These are phyloP conservation scores for Wickerhamomyces pijperi DNA, from an alignment of 805 yeast species.

Conservation along the genomic window DNA sequence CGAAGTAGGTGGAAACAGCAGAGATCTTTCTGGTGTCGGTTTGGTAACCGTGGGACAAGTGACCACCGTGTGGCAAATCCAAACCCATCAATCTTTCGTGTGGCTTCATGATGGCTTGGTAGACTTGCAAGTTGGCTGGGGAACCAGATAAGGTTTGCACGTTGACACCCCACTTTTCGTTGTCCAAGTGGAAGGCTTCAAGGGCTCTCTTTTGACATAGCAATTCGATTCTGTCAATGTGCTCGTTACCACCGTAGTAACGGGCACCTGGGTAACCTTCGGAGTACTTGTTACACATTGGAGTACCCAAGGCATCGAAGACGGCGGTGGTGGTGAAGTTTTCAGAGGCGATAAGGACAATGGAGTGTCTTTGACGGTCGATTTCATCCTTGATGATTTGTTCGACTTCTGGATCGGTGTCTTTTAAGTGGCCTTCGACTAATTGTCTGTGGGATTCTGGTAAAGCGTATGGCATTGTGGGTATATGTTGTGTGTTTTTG, in stretches of 20 bases:
- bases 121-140: constrained; percentile 90
- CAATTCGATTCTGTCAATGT: constrained; percentile 82
- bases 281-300: constrained; percentile 95
- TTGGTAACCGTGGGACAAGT: constrained; percentile 94
- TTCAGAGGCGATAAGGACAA: constrained; percentile 89
- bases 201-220: constrained; percentile 89
- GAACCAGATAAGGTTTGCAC: constrained; percentile 95
- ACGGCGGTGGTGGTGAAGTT: constrained; percentile 94
- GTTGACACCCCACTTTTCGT: constrained; percentile 92
- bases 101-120: constrained; percentile 78
- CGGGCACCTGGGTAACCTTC: constrained; percentile 98
- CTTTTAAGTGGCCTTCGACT: constrained; percentile 46
- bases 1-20: constrained; percentile 86
- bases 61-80: constrained; percentile 98
- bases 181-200: constrained; percentile 64
- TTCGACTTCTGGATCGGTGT: constrained; percentile 78
- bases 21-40: constrained; percentile 84
- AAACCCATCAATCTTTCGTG: constrained; percentile 95
- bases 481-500: no score
- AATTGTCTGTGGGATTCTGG: constrained; percentile 54
- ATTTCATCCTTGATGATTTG: constrained; percentile 67
- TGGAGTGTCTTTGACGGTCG: constrained; percentile 81
- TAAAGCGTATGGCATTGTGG: constrained; percentile 45
- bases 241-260: constrained; percentile 96
- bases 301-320: constrained; percentile 88